phyloP scores from a whole-genome alignment of 352 stramenopile species.

The Saprolegnia parasitica region DNA sequence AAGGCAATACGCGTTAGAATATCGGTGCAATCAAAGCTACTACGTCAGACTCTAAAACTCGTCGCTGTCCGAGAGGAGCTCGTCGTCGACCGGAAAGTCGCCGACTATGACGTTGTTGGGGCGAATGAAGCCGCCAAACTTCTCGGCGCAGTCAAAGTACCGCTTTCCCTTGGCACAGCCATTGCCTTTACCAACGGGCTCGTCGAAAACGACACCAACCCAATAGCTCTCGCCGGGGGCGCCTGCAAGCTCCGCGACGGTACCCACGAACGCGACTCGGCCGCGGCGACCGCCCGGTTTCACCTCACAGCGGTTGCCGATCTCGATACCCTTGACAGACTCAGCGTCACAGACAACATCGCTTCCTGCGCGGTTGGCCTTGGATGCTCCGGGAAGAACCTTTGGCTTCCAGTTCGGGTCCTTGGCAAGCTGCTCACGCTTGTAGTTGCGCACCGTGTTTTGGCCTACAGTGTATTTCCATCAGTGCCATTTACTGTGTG shows the following conservation, averaged over 20 bases:
- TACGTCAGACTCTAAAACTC: slow-evolving; percentile 37
- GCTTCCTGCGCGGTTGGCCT: not conserved
- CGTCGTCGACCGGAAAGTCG: slow-evolving; percentile 88
- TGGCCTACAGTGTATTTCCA: slow-evolving; percentile 48
- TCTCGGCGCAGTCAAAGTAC: slow-evolving; percentile 91
- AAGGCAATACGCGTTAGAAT: not conserved
- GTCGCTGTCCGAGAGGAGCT: slow-evolving; percentile 70
- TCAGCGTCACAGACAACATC: slow-evolving; percentile 47
- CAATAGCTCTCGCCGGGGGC: slow-evolving; percentile 70
- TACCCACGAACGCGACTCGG: slow-evolving; percentile 88
- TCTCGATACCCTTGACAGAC: slow-evolving; percentile 73
- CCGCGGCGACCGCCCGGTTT: slow-evolving; percentile 92
- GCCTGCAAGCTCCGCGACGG: slow-evolving; percentile 83
- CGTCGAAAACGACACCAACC: slow-evolving; percentile 96
- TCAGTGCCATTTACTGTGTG: not conserved
- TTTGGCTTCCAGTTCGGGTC: slow-evolving; percentile 94
- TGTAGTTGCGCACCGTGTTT: slow-evolving; percentile 97
- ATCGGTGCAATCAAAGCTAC: not conserved
- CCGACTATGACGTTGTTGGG: slow-evolving; percentile 91
- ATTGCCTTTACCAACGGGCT: slow-evolving; percentile 92
- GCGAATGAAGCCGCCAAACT: slow-evolving; percentile 93
- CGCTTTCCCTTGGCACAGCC: slow-evolving; percentile 86
- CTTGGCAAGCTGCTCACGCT: slow-evolving; percentile 91
- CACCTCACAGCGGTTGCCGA: slow-evolving; percentile 97
- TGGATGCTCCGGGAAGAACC: slow-evolving; percentile 39